Percentiles rank a stretch among this genome's conserved stretches.
Evolutionary conservation across 495 filamentous ascomycete genomes (phyloP).

Genomic region (Xylaria grammica): DNA sequence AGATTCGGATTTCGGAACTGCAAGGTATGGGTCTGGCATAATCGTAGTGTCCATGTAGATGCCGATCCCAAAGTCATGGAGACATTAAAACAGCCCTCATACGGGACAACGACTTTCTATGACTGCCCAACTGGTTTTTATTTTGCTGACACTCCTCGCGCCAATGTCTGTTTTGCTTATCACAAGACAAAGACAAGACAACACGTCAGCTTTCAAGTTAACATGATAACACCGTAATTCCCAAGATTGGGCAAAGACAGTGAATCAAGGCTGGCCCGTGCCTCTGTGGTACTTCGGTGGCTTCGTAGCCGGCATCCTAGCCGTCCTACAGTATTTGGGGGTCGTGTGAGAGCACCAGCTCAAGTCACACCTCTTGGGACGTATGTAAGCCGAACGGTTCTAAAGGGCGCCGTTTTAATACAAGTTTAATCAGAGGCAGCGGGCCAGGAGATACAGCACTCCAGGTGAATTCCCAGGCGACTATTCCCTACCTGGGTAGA

Average conservation of each 20-base stretch:
- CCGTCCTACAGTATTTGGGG: not conserved
- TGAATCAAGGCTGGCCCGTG: not conserved
- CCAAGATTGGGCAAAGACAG: not conserved
- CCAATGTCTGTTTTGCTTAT: not conserved
- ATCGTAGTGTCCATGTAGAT: not conserved
- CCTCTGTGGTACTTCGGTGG: not conserved
- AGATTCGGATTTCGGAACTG: constrained; percentile 1
- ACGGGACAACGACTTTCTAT: too few species aligned
- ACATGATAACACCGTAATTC: not conserved
- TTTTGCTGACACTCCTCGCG: too few species aligned
- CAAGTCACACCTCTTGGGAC: not conserved
- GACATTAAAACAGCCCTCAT: too few species aligned
- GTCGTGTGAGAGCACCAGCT: not conserved
- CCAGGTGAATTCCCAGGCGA: too few species aligned
- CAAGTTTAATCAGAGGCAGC: not conserved
- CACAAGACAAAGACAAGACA: not conserved
- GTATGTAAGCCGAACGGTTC: constrained; percentile 2
- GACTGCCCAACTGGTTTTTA: too few species aligned
- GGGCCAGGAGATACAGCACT: not conserved
- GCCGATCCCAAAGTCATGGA: not conserved
- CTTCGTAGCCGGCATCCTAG: not conserved
- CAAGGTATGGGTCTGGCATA: not conserved
- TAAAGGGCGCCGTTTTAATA: too few species aligned
- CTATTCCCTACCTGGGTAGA: too few species aligned
- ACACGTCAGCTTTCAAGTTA: not conserved